Evolutionary conservation across 2,329 filamentous ascomycete genomes (phyloP), one percentile per base, ranked within the genome.

Genomic region (Beauveria sp.): DNA sequence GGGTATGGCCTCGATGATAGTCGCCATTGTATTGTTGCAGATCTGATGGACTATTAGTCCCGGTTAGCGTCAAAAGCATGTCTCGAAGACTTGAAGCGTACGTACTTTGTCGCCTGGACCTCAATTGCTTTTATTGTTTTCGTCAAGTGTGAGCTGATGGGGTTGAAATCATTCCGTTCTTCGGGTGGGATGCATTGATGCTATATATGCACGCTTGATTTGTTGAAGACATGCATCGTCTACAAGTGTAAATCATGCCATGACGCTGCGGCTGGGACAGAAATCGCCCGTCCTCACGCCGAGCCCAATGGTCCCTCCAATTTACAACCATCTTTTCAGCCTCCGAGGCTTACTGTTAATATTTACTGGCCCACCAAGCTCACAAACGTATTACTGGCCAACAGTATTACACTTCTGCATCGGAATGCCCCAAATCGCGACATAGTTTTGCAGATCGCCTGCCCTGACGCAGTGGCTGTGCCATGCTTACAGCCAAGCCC

Each of bases 401-500:
- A 44, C 43, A 37, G 54, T 28, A 41, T 47, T 18, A 37, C n/a
- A 24, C 41, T 37, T 0, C 18, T 55, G 54, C 41, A 3, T 55
- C 54, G 54, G 54, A 10, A 55, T 47, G 9, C 7, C 54, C 54
- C 14, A 46, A 55, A 47, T 47, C 28, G 26, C 41, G 18, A 22
- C 41, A 34, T 47, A 7, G 12, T 24, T 30, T 22, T 55, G 54
- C 26, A 22, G 54, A 55, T 55, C 54, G 7, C 54, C 18, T 3
- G 41, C 54, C 54, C 12, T 55, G 54, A 55, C 54, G 54, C 54
- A 37, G 54, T 55, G 54, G 54, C 54, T 30, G 54, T 34, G 54
- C 54, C 7, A 18, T 43, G 54, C 54, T 55, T 26, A 47, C 54
- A 24, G 26, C 41, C 26, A 37, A 55, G 37, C 20, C 37, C 2